A percentile compares a stretch with the other conserved stretches of the same genome.
Evolutionary conservation across 331 rosid species (phyloP).

Genomic region (Quercus phellos): DNA sequence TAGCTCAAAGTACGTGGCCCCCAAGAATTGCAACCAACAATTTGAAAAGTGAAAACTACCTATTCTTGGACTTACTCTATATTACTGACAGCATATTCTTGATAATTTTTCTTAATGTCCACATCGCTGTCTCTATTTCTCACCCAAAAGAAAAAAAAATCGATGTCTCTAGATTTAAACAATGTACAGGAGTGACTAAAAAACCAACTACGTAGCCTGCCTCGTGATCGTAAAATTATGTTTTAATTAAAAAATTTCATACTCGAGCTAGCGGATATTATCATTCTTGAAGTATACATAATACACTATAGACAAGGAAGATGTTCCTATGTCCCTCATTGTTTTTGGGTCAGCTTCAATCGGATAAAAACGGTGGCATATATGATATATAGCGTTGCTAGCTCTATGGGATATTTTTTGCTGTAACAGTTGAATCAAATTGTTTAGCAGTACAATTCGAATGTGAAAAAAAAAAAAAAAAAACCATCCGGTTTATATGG

Average conservation of each 20-base stretch:
- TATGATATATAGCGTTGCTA: background rate
- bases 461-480: background rate
- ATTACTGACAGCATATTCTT: slow-evolving; percentile 25
- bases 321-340: slow-evolving; percentile 7
- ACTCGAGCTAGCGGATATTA: background rate
- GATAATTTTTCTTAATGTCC: slow-evolving; percentile 31
- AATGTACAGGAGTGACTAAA: slow-evolving; percentile 41
- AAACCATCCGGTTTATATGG: background rate
- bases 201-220: slow-evolving; percentile 50
- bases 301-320: background rate
- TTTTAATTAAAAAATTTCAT: background rate
- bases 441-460: too few relatives aligned
- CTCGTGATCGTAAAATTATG: slow-evolving; percentile 37
- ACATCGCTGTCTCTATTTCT: slow-evolving; percentile 27
- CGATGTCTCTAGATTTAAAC: slow-evolving; percentile 37
- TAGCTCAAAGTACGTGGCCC: slow-evolving; percentile 11
- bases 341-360: background rate
- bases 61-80: slow-evolving; percentile 13
- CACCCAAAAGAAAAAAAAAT: background rate
- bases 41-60: slow-evolving; percentile 23
- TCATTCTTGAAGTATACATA: background rate
- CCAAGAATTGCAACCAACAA: background rate
- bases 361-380: slow-evolving; percentile 7
- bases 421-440: background rate
- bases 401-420: slow-evolving; percentile 17